Conservation (phyloP, 257 asterid species). For the Solanum chiquidenum region DNA sequence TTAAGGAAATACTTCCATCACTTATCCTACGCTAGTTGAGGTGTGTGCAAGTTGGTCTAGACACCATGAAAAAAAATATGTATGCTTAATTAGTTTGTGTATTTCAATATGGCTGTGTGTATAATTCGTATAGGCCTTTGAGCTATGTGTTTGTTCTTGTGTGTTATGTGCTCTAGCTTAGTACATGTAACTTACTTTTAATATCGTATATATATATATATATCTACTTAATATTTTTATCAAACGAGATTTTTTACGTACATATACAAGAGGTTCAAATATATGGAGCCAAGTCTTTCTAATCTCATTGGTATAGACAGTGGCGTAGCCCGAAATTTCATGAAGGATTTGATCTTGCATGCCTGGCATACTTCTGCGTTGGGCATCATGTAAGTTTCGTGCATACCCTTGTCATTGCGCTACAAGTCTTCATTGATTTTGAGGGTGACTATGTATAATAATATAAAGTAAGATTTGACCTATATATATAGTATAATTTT, state of each 20-base stretch:
- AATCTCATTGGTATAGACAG: not conserved
- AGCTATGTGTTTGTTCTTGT: not conserved
- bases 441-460: no score
- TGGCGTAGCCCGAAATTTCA: not conserved
- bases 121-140: not conserved
- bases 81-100: not conserved
- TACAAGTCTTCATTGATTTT: no score
- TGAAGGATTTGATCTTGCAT: not conserved
- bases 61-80: not conserved
- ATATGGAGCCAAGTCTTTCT: not conserved
- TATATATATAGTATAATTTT: no score
- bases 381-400: no score
- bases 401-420: no score
- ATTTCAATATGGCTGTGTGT: not conserved
- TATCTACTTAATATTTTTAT: not conserved
- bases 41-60: not conserved
- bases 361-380: no score
- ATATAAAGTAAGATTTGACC: no score
- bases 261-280: not conserved
- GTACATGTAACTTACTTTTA: not conserved
- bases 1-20: not conserved
- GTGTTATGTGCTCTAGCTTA: not conserved
- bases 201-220: not conserved
- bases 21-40: not conserved
- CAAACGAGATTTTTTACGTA: not conserved